Conservation (phyloP, 441 rosid genomes). For the Erysimum cheiri region DNA sequence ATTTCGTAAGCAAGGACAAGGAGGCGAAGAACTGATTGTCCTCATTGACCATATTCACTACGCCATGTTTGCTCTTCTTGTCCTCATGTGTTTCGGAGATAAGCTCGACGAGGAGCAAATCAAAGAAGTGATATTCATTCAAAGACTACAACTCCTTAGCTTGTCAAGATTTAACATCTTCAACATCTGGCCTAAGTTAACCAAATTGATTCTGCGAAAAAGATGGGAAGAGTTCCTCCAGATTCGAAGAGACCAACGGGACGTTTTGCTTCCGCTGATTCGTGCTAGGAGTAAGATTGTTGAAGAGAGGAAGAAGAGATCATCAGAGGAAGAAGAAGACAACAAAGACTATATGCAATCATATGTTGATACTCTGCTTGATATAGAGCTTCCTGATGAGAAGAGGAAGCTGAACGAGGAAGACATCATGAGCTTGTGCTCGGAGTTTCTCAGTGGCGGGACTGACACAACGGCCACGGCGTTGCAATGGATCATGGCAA, state of each 20-base stretch:
- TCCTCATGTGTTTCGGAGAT: constrained; percentile 48
- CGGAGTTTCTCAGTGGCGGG: constrained; percentile 44
- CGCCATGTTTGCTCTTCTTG: constrained; percentile 47
- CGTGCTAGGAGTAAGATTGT: constrained; percentile 26
- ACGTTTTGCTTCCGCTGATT: constrained; percentile 29
- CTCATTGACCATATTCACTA: constrained; percentile 41
- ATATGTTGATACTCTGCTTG: constrained; percentile 38
- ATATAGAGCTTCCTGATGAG: constrained; percentile 29
- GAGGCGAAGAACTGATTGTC: constrained; percentile 21
- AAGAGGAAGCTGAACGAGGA: constrained; percentile 39
- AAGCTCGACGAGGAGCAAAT: constrained; percentile 42
- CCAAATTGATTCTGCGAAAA: constrained; percentile 30
- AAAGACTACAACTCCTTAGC: constrained; percentile 26
- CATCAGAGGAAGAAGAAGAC: neutral
- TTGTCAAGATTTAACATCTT: constrained; percentile 21
- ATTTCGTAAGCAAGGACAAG: neutral
- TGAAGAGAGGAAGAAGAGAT: constrained; percentile 3
- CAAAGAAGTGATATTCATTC: constrained; percentile 34
- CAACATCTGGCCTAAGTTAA: constrained; percentile 38
- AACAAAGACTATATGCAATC: constrained; percentile 32
- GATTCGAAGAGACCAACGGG: constrained; percentile 20
- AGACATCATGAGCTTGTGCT: constrained; percentile 37
- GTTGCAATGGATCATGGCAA: constrained; percentile 50
- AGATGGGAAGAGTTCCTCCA: constrained; percentile 34
- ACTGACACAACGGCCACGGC: constrained; percentile 47